phyloP scores from a whole-genome alignment of 1,284 basidiomycete genomes.

The Ganoderma resinaceum region DNA sequence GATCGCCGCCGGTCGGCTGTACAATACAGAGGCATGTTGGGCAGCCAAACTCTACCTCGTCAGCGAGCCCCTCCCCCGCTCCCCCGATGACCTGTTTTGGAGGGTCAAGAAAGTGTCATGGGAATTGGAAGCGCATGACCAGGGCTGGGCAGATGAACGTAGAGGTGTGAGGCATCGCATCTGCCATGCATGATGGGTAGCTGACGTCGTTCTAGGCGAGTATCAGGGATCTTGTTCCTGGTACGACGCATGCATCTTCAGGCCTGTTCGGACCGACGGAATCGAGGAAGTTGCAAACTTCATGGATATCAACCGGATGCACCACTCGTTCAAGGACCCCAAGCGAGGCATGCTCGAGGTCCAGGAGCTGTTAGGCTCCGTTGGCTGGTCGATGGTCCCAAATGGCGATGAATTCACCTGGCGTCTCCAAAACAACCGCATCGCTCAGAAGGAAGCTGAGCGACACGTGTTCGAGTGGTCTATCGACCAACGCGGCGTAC shows the following conservation, averaged over 20 bases:
- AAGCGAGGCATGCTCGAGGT: not conserved
- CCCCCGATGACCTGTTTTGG: constrained; percentile 9
- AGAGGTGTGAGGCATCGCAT: not conserved
- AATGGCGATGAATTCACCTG: not conserved
- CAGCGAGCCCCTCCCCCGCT: constrained; percentile 8
- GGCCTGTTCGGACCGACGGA: not conserved
- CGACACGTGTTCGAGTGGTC: not conserved
- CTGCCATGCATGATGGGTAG: no score
- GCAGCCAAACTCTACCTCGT: constrained; percentile 16
- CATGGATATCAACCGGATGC: not conserved
- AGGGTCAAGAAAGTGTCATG: constrained; percentile 16
- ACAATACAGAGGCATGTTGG: constrained; percentile 1
- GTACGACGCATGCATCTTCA: constrained; percentile 1
- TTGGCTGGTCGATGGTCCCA: not conserved
- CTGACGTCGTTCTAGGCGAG: not conserved
- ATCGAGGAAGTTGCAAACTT: not conserved
- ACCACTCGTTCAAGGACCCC: not conserved
- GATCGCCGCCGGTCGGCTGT: not conserved
- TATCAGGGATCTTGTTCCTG: not conserved
- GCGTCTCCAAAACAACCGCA: constrained; percentile 1
- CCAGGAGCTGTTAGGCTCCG: not conserved
- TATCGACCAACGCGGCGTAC: not conserved
- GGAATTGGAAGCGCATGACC: constrained; percentile 22
- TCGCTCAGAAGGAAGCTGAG: not conserved
- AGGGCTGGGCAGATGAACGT: constrained; percentile 22